These are phyloP conservation scores for Talaromyces rugulosus DNA, from an alignment of 2,329 filamentous ascomycete species.

Conservation along the genomic window DNA sequence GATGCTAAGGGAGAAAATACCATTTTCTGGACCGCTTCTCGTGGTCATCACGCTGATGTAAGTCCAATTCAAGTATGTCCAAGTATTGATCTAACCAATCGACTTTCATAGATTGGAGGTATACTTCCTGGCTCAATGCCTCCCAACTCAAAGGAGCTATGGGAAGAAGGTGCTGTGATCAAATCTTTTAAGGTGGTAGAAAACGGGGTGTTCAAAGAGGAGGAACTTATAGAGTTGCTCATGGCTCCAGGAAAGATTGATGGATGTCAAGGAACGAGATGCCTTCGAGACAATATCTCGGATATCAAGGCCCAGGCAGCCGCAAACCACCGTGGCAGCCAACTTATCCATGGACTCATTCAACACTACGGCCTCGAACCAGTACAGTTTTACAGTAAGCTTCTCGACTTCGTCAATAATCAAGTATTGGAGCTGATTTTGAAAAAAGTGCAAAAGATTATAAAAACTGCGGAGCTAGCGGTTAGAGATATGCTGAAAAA, in stretches of 20 bases:
- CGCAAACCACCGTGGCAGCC: constrained; percentile 40
- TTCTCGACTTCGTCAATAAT: background rate
- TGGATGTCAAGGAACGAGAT: constrained; percentile 14
- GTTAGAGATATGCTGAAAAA: constrained; percentile 1
- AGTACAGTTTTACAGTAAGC: constrained; percentile 34
- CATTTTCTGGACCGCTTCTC: constrained; percentile 8
- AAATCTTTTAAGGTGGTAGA: constrained; percentile 27
- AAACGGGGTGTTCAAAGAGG: constrained; percentile 33
- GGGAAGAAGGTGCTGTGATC: constrained; percentile 37
- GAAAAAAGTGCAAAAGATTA: constrained; percentile 1
- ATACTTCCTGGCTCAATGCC: constrained; percentile 32
- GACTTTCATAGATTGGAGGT: constrained; percentile 1
- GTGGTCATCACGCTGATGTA: constrained; percentile 7
- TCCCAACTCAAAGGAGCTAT: constrained; percentile 32
- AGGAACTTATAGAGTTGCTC: constrained; percentile 23
- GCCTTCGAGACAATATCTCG: constrained; percentile 40
- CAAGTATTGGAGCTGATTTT: background rate
- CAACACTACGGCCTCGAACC: constrained; percentile 28
- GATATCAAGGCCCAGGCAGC: constrained; percentile 45
- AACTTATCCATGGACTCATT: constrained; percentile 32
- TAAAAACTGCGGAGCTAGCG: constrained; percentile 1
- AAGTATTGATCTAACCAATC: background rate
- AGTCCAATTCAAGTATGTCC: background rate
- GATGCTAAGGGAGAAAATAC: background rate
- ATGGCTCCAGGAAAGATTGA: constrained; percentile 19